phyloP scores from a whole-genome alignment of 2,329 filamentous ascomycete species.

The Cladophialophora immunda region DNA sequence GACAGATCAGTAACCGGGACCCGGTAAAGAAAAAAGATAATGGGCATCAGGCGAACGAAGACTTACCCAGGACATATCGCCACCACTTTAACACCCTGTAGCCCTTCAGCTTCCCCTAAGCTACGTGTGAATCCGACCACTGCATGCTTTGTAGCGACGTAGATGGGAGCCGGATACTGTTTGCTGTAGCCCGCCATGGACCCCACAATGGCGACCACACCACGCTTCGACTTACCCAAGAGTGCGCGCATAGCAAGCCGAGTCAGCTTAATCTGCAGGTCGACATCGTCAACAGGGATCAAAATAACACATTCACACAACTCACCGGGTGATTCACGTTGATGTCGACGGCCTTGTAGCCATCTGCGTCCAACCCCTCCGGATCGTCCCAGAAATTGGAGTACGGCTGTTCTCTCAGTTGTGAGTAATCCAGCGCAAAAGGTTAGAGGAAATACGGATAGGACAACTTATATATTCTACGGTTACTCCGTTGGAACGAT shows the following conservation, averaged over 20 bases:
- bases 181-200: slow-evolving; percentile 6
- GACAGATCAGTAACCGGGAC: background rate
- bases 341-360: slow-evolving; percentile 18
- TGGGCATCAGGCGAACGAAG: background rate
- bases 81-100: slow-evolving; percentile 14
- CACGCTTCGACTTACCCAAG: background rate
- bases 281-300: slow-evolving; percentile 1
- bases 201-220: slow-evolving; percentile 9
- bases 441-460: background rate
- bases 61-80: slow-evolving; percentile 2
- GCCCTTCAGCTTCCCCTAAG: background rate
- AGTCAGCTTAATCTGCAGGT: slow-evolving; percentile 13
- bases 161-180: slow-evolving; percentile 5
- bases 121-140: slow-evolving; percentile 8
- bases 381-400: slow-evolving; percentile 15
- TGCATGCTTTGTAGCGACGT: slow-evolving; percentile 21
- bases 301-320: slow-evolving; percentile 2
- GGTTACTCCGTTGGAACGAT: background rate
- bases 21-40: background rate
- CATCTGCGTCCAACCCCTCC: slow-evolving; percentile 8
- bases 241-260: slow-evolving; percentile 8
- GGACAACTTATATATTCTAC: background rate
- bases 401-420: slow-evolving; percentile 7
- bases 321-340: slow-evolving; percentile 18
- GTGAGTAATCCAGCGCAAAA: background rate